A percentile compares a stretch with the other conserved stretches of the same genome.
Conservation (phyloP, 208 protist species). For the Leishmania tarentolae region DNA sequence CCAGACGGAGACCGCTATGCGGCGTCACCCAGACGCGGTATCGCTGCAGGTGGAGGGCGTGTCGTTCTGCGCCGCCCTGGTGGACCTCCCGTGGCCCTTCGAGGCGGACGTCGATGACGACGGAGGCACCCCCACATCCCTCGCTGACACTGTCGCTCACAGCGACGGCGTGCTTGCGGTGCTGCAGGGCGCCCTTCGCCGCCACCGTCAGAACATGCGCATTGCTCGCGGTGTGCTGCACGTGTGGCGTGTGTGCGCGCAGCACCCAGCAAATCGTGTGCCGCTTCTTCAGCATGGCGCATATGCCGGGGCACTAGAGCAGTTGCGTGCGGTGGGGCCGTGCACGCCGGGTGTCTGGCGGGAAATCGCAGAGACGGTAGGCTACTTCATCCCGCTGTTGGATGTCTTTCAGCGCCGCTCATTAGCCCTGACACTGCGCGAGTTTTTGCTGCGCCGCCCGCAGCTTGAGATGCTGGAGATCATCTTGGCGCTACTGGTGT, state of each 20-base stretch:
- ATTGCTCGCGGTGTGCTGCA: slow-evolving; percentile 43
- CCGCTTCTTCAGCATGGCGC: slow-evolving; percentile 46
- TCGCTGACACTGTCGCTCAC: slow-evolving; percentile 50
- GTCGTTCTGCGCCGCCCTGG: slow-evolving; percentile 47
- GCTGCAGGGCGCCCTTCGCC: slow-evolving; percentile 30
- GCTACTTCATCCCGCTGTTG: slow-evolving; percentile 45
- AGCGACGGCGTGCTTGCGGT: slow-evolving; percentile 53
- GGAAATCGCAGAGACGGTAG: slow-evolving; percentile 45
- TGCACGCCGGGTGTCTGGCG: slow-evolving; percentile 42
- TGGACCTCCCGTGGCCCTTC: slow-evolving; percentile 29
- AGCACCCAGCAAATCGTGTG: slow-evolving; percentile 34
- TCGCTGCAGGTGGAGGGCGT: slow-evolving; percentile 40
- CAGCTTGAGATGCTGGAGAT: slow-evolving; percentile 41
- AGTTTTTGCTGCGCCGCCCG: slow-evolving; percentile 36
- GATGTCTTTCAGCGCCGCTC: slow-evolving; percentile 63
- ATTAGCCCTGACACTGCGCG: slow-evolving; percentile 45
- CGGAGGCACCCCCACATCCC: slow-evolving; percentile 10
- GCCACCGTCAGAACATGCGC: slow-evolving; percentile 31
- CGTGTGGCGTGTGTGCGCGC: slow-evolving; percentile 49
- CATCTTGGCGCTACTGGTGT: slow-evolving; percentile 45
- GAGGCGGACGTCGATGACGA: slow-evolving; percentile 5
- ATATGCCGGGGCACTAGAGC: slow-evolving; percentile 37
- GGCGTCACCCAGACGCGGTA: slow-evolving; percentile 31
- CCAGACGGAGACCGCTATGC: slow-evolving; percentile 40
- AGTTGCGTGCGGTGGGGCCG: slow-evolving; percentile 12